Base-by-base conservation (phyloP, 2,329 filamentous ascomycete genomes). In the Sclerotinia spermophila region DNA sequence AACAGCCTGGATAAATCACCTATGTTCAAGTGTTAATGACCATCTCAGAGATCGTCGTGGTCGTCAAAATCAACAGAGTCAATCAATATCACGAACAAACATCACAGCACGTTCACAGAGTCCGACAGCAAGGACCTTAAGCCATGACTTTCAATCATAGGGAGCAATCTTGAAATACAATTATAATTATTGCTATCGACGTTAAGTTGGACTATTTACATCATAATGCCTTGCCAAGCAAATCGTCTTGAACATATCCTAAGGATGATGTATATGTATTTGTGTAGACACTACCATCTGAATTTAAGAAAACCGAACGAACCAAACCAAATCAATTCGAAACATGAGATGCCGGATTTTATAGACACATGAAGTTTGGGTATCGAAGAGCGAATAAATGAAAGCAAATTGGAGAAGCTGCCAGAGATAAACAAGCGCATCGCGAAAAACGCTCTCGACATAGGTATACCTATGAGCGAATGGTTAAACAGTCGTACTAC, bases 41-140 rank as follows among this genome's bases (percentile, higher is more conserved):
- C n/a, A n/a, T n/a, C n/a, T n/a, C n/a, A 17, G 13, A 51, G 24
- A 17, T 1, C n/a, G 27, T 15, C 11, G 5, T 27, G 13, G 27
- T 51, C 17, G 7, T 27, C 27, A 17, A 11, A 11, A 51, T 51
- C 2, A 27, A 7, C 1, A 17, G 5, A 27, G 7, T 15, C n/a
- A 27, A 11, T 3, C 2, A 27, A 27, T 0, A 51, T 3, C 2
- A 27, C 24, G 2, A 51, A 15, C 0, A 15, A 7, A 0, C 24
- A 17, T n/a, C 5, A 27, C 48, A 51, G 5, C 5, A 51, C 2
- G 1, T 17, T 30, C 48, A 53, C 5, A 17, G 15, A 53, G n/a
- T 53, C 48, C 15, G 5, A 51, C 15, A 0, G 27, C 17, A 17
- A 53, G 15, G n/a, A 53, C 3, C 5, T 5, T 5, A 21, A 27